Conservation (phyloP, 768 basidiomycete species). For the Psilocybe tampanensis region DNA sequence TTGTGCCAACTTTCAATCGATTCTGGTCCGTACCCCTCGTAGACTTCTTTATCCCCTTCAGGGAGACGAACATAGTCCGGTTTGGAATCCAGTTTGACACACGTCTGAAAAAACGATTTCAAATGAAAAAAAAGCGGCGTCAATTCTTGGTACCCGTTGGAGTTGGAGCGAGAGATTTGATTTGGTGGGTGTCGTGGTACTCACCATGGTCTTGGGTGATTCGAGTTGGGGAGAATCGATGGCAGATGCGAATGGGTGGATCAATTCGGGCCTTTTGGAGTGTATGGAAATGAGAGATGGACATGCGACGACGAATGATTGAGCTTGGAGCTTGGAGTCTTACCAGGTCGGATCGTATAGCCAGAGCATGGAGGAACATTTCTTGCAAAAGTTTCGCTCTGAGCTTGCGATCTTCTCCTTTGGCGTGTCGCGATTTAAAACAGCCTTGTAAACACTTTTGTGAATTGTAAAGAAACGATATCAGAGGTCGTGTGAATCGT, state of each 20-base stretch:
- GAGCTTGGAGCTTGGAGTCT: constrained; percentile 9
- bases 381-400: constrained; percentile 64
- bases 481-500: background rate
- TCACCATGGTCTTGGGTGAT: constrained; percentile 51
- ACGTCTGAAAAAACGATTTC: no score
- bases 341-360: constrained; percentile 59
- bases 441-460: constrained; percentile 67
- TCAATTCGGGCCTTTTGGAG: constrained; percentile 62
- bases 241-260: constrained; percentile 71
- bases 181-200: constrained; percentile 15
- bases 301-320: no score
- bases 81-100: constrained; percentile 49
- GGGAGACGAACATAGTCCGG: constrained; percentile 66
- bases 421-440: constrained; percentile 56
- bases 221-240: constrained; percentile 65
- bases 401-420: constrained; percentile 50
- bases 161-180: background rate
- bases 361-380: constrained; percentile 71
- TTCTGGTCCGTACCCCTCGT: constrained; percentile 42
- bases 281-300: background rate
- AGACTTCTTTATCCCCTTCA: constrained; percentile 52
- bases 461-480: no score
- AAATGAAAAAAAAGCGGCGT: no score
- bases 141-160: background rate
- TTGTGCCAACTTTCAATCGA: constrained; percentile 67